Base-by-base conservation (phyloP, 768 basidiomycete genomes). In the Amanita exitialis region DNA sequence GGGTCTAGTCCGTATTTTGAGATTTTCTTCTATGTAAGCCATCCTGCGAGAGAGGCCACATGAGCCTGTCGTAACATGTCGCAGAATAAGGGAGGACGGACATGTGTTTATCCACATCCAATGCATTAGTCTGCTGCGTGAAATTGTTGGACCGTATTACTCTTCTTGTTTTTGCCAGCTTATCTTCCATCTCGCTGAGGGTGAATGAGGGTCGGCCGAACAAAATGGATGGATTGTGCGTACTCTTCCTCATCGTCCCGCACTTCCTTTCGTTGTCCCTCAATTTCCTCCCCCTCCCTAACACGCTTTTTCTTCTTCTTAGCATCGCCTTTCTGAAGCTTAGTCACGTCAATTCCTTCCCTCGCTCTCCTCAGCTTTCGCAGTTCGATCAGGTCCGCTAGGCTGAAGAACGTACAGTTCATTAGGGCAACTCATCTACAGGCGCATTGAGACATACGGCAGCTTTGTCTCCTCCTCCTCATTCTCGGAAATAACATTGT, bases 41-140 rank as follows among this genome's bases (percentile, higher is more conserved):
- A 97, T 92, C 95, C 93, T 94, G 57, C 4, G 30, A 37, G 44
- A 16, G 10, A 44, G 2, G 23, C 49, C 13, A 20, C 8, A 12
- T 6, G 1, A 1, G 30, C 41, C 25, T 13, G 10, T 46, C 28
- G 25, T 23, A 5, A 30, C 30, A 30, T 0, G 30, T 21, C n/a
- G 25, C 4, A 38, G 23, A 47, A 37, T n/a, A 18, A 12, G n/a
- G 7, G 30, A 44, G 38, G 10, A 70, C 89, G 46, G 52, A 93
- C 95, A 98, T 98, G 61, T 98, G 96, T 62, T 97, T 98, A 70
- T 99, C 95, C 21, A 96, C 93, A 62, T 97, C 95, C 18, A 97
- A 75, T 1, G 83, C 80, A 63, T 96, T 95, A 3, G 95, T 99
- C 68, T 97, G 95, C 56, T 94, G 90, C 0, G 96, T 99, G 62